Base-by-base conservation (phyloP, 352 stramenopile genomes). In the Phytophthora podocarpi region DNA sequence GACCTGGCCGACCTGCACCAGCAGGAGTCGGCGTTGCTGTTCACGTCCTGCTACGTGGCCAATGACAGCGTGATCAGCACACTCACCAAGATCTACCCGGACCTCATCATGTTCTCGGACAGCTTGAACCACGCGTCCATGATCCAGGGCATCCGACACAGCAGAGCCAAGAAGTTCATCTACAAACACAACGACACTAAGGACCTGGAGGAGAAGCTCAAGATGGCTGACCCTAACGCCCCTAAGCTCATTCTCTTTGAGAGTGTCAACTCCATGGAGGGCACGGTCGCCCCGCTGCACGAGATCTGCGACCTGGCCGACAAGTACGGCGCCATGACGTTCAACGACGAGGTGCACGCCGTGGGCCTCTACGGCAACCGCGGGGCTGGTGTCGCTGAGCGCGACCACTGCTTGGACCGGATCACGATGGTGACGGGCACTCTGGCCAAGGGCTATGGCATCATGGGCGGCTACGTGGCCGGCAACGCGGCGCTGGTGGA, bases 301-400 rank as follows among this genome's bases (percentile, higher is more conserved):
- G 87, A 90, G 63, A 96, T 96, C 47, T 91, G 80, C 53, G 81
- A 91, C 70, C 50, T 93, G 13, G 91, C 89, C 0, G 87, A 97
- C 75, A 95, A 96, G 72, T 97, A 96, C 66, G 87, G 87, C 30
- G 90, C 90, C 35, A 96, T 97, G 85, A 97, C 89, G 13, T 97
- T 96, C 65, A 93, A 90, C 69, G 90, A 97, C 59, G 90, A 97
- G 53, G 89, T 97, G 36, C 90, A 97, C 67, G 90, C 90, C 3
- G 89, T 96, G 1, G 90, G 90, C 1, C 71, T 97, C 0, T 97
- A 97, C 62, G 90, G 90, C 40, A 85, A 95, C 75, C 78, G 81
- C 46, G 90, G 90, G 28, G 90, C 80, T 3, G 90, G 90, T 64
- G 78, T 97, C 13, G 89, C 82, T 4, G 88, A 97, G 66, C 81